Conservation (phyloP, 2,329 filamentous ascomycete species). For the Rutstroemia sydowiana region DNA sequence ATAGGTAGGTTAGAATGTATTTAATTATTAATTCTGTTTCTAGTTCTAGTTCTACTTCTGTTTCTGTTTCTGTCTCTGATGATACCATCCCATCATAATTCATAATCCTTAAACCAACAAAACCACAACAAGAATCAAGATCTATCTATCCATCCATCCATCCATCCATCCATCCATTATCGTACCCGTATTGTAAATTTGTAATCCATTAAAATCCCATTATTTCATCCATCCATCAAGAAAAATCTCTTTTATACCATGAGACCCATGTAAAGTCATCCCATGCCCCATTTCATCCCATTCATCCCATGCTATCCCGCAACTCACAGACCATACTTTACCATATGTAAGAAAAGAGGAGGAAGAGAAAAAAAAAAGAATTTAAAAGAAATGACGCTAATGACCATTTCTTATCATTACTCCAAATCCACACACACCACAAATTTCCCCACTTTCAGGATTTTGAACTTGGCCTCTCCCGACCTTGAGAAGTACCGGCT, state of each 20-base stretch:
- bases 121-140: not conserved
- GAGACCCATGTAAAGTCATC: too few relatives aligned
- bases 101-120: not conserved
- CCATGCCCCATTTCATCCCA: too few relatives aligned
- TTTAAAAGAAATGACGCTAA: conserved; percentile 3
- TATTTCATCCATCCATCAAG: too few relatives aligned
- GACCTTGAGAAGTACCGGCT: not conserved
- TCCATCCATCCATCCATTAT: too few relatives aligned
- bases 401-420: conserved; percentile 1
- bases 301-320: too few relatives aligned
- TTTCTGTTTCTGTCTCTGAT: conserved; percentile 7
- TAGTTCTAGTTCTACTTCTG: too few relatives aligned
- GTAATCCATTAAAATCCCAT: too few relatives aligned
- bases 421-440: not conserved
- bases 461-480: not conserved
- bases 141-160: conserved; percentile 1
- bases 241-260: too few relatives aligned
- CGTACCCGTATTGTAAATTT: too few relatives aligned
- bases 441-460: conserved; percentile 1
- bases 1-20: not conserved
- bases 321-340: not conserved
- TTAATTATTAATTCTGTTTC: not conserved
- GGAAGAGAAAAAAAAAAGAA: not conserved
- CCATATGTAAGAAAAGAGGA: too few relatives aligned
- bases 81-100: conserved; percentile 7